A percentile compares a stretch with the other conserved stretches of the same genome.
Conservation (phyloP, 495 filamentous ascomycete species). For the Podospora bellae-mahoneyi region DNA sequence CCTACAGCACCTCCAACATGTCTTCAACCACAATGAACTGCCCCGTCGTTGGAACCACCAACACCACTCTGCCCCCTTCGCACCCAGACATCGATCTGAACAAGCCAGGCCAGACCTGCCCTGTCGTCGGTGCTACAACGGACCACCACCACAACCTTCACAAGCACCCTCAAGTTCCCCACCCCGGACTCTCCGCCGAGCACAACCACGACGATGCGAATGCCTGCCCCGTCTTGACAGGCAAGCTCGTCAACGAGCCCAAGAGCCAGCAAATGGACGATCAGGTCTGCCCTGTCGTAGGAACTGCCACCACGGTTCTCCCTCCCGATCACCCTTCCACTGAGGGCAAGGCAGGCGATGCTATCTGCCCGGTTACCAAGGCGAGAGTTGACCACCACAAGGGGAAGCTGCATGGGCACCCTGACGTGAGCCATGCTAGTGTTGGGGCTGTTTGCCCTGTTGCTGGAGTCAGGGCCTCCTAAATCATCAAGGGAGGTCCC, state of each 20-base stretch:
- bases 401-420: slow-evolving; percentile 42
- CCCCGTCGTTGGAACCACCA: slow-evolving; percentile 45
- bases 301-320: slow-evolving; percentile 45
- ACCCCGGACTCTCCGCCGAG: slow-evolving; percentile 21
- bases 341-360: slow-evolving; percentile 39
- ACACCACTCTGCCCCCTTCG: slow-evolving; percentile 9
- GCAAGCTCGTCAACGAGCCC: slow-evolving; percentile 38
- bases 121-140: slow-evolving; percentile 45
- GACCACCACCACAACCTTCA: slow-evolving; percentile 46
- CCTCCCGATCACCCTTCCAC: slow-evolving; percentile 46
- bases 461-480: slow-evolving; percentile 28
- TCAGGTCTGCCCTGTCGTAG: slow-evolving; percentile 46
- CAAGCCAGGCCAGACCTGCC: slow-evolving; percentile 10
- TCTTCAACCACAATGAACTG: slow-evolving; percentile 23
- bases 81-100: slow-evolving; percentile 12
- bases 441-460: slow-evolving; percentile 43
- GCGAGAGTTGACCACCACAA: slow-evolving; percentile 47
- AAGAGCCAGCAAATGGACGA: slow-evolving; percentile 48
- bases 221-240: slow-evolving; percentile 42
- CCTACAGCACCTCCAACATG: slow-evolving; percentile 14
- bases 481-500: not conserved
- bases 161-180: slow-evolving; percentile 41
- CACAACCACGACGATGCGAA: slow-evolving; percentile 37
- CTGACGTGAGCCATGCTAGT: slow-evolving; percentile 29
- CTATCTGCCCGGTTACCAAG: slow-evolving; percentile 50